Base-by-base conservation (phyloP, 2,329 filamentous ascomycete genomes). In the Neonectria punicea region DNA sequence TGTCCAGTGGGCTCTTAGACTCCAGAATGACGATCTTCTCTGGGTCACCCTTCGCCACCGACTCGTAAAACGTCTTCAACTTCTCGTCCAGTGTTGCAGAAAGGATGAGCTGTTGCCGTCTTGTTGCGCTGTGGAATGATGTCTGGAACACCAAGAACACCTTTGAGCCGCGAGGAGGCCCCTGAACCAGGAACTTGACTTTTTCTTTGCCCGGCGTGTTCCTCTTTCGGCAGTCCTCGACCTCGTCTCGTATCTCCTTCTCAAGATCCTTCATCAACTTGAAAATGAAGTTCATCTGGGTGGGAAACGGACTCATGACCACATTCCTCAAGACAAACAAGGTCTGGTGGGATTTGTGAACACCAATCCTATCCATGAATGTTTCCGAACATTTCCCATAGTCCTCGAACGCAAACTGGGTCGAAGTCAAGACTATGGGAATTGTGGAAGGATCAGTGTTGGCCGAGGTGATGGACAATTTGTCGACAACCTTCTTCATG, bases 291-390 rank as follows among this genome's bases (percentile, higher is more conserved):
- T 79, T 76, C 1, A 73, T 73, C 16, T 80, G 77, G 2, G 80
- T 80, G 0, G 81, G 79, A 49, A 80, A 83, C 1, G 82, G 81
- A 5, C 79, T 81, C 83, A 85, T 85, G 36, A 83, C 80, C 0
- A 85, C 83, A 28, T 84, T 85, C 9, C 81, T 76, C 9, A 85
- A 54, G 1, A 84, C 82, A 65, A 83, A 80, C 2, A 85, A 69
- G 51, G 80, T 78, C 11, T 80, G 74, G 0, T 73, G 51, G 18
- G 75, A 78, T 5, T 66, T 59, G 0, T 74, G 58, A 0, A 83
- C 72, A 0, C 78, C 78, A 22, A 85, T 78, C 10, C 82, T 74
- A 39, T 74, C 70, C 74, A 83, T 82, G 70, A 82, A 85, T 11
- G 78, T 75, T 1, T 73, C 53, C 10, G 77, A 78, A 56, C 82